These are phyloP conservation scores for Fusarium citri DNA, from an alignment of 2,329 filamentous ascomycete species.

Conservation along the genomic window DNA sequence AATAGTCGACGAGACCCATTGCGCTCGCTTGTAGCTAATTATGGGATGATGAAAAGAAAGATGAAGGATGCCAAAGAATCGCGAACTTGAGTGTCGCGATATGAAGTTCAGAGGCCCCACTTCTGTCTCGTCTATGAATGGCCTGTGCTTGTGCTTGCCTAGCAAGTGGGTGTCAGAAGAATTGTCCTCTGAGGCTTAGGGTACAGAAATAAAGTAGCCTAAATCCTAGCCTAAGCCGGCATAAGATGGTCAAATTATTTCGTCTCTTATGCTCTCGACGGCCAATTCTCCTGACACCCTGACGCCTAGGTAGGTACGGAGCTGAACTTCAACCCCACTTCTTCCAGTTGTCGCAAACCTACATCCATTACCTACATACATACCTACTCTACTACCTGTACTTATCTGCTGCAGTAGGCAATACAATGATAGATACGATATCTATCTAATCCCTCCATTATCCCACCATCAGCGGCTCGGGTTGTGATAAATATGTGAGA, in stretches of 20 bases:
- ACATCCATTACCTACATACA: too few species aligned
- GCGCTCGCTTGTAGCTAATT: constrained; percentile 15
- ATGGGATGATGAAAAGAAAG: not conserved
- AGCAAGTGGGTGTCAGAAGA: too few species aligned
- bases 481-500: constrained; percentile 36
- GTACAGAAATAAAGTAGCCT: too few species aligned
- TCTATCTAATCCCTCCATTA: constrained; percentile 10
- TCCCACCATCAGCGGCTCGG: not conserved
- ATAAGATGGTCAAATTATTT: too few species aligned
- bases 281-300: too few species aligned
- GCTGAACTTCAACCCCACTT: constrained; percentile 27
- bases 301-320: too few species aligned
- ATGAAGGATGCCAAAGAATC: constrained; percentile 10
- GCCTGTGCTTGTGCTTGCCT: constrained; percentile 19
- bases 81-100: constrained; percentile 18
- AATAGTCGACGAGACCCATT: constrained; percentile 87
- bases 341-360: not conserved
- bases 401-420: not conserved
- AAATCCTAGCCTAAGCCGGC: too few species aligned
- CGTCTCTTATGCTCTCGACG: too few species aligned
- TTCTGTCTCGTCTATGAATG: constrained; percentile 10
- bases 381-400: constrained; percentile 17
- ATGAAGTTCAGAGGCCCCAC: constrained; percentile 28
- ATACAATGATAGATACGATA: constrained; percentile 6
- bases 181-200: too few species aligned